Evolutionary conservation across 352 stramenopile genomes (phyloP).

Genomic region (Phytophthora brassicae): DNA sequence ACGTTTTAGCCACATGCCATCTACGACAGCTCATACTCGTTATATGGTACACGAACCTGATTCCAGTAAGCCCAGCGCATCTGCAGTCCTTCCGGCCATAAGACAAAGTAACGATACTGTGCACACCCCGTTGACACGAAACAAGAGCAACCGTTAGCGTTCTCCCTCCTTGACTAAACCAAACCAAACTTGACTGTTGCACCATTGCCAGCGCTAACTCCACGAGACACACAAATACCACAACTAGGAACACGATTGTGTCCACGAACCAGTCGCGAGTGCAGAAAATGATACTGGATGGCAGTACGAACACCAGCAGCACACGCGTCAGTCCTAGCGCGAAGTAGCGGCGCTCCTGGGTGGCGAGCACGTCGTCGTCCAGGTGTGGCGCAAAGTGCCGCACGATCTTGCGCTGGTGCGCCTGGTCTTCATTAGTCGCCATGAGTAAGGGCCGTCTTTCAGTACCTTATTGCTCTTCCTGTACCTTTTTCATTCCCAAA

Average conservation of each 20-base stretch:
- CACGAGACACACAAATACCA: conserved; percentile 48
- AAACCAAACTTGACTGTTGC: conserved; percentile 8
- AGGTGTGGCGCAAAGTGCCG: conserved; percentile 72
- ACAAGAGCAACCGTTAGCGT: conserved; percentile 15
- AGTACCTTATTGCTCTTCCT: too few relatives aligned
- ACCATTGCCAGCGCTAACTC: conserved; percentile 57
- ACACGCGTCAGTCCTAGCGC: conserved; percentile 51
- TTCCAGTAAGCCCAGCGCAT: conserved; percentile 77
- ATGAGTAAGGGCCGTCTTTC: conserved; percentile 32
- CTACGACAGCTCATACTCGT: background rate
- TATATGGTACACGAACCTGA: conserved; percentile 37
- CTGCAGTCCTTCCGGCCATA: conserved; percentile 69
- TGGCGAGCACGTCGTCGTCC: conserved; percentile 45
- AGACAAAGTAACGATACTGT: conserved; percentile 68
- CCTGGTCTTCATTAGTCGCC: conserved; percentile 37
- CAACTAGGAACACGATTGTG: conserved; percentile 65
- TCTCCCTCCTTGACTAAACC: background rate
- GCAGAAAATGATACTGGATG: conserved; percentile 48
- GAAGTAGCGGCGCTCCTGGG: conserved; percentile 63
- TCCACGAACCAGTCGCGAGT: conserved; percentile 58
- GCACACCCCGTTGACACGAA: conserved; percentile 6
- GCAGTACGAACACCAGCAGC: conserved; percentile 54
- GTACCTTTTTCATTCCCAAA: background rate
- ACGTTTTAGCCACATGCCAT: background rate
- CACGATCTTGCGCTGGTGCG: conserved; percentile 74